Evolutionary conservation across 2,329 filamentous ascomycete genomes (phyloP), one percentile per base, ranked within the genome.

Genomic region (Paecilomyces variotii): DNA sequence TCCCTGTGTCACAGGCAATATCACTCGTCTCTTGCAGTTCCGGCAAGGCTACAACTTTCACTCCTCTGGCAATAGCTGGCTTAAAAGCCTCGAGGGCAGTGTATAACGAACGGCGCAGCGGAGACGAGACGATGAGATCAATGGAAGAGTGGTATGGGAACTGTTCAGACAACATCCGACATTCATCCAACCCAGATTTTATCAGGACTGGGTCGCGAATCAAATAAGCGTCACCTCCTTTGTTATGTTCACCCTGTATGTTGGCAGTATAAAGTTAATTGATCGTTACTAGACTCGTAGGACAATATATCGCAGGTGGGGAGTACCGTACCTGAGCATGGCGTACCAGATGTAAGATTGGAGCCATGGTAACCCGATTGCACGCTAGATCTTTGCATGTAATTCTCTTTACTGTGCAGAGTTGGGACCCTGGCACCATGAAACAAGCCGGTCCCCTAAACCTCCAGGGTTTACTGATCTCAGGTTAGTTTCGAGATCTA

Each of bases 11-110:
- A 35, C 60, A 60, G 14, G 56, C 39, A 14, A 60, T 54, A 51
- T 60, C 54, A 26, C 58, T 57, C 32, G 58, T 60, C 49, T 62
- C 60, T 51, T 60, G 60, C 10, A 60, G 51, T 52, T 60, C 60
- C 19, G 59, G 56, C n/a, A 62, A 54, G 28, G 59, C 60, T 34
- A 62, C 26, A n/a, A 60, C 56, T 55, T 57, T 57, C 6, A 59
- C 51, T 25, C 59, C 60, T 10, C 55, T 53, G 6, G 30, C 19
- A 32, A 62, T 59, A 14, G 58, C 59, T 3, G 60, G 60, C 35
- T 54, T 34, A 53, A 62, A 62, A 11, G 60, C 58, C 28, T 30
- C 56, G 7, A 60, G 26, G 30, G 60, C 58, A 7, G 60, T 62
- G 39, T 62, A 52, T 4, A 62, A 27, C 24, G 60, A 50, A 51